phyloP scores from a whole-genome alignment of 805 yeast species.

The Saccharomycopsis sp. region DNA sequence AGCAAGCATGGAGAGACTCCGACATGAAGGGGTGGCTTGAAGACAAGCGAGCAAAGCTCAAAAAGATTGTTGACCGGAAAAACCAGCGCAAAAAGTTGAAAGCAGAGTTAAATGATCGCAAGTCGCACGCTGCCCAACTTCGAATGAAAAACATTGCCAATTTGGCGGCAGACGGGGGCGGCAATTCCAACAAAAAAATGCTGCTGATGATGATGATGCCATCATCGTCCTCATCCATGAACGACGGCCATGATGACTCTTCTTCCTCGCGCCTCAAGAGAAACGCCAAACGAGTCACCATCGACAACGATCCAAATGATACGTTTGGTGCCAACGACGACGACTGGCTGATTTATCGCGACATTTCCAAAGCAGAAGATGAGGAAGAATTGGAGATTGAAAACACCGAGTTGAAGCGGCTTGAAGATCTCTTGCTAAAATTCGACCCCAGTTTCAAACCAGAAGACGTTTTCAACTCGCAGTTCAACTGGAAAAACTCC shows the following conservation, averaged over 20 bases:
- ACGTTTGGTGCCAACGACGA: conserved; percentile 93
- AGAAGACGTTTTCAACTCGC: conserved; percentile 76
- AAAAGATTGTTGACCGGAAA: conserved; percentile 46
- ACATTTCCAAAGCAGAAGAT: conserved; percentile 65
- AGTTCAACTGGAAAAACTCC: conserved; percentile 78
- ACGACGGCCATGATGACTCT: conserved; percentile 25
- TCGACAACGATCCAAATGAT: conserved; percentile 87
- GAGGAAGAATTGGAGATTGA: conserved; percentile 77
- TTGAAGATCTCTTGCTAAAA: conserved; percentile 72
- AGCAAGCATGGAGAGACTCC: conserved; percentile 64
- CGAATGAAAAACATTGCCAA: conserved; percentile 88
- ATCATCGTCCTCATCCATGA: conserved; percentile 7
- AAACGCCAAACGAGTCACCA: conserved; percentile 51
- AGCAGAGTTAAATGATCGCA: conserved; percentile 76
- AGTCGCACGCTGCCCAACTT: conserved; percentile 84
- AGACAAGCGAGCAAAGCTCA: conserved; percentile 54
- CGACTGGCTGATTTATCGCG: conserved; percentile 89
- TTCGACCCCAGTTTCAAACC: conserved; percentile 78
- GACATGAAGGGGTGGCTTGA: conserved; percentile 77
- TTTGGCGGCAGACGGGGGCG: conserved; percentile 53
- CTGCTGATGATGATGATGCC: too few species aligned
- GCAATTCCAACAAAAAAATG: background rate
- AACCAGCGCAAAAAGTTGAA: conserved; percentile 63
- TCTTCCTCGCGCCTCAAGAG: conserved; percentile 30
- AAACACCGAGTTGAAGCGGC: conserved; percentile 42